phyloP scores from a whole-genome alignment of 2,329 filamentous ascomycete species.

The Penicillium sp. region DNA sequence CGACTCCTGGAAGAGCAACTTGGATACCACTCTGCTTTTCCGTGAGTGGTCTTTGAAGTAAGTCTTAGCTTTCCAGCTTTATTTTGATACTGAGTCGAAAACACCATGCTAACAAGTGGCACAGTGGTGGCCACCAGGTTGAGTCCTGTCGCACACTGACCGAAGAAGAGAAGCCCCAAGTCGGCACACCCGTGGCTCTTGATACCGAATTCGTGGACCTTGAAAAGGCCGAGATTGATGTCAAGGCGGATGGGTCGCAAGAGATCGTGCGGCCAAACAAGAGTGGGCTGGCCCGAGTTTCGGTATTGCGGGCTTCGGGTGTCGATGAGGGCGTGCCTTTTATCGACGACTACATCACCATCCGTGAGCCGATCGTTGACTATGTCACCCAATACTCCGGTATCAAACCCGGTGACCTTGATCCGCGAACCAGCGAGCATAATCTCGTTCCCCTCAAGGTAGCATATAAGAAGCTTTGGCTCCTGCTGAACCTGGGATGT shows the following conservation, averaged over 20 bases:
- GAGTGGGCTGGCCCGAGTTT: slow-evolving; percentile 89
- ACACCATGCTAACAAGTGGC: background rate
- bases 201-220: slow-evolving; percentile 97
- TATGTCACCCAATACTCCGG: slow-evolving; percentile 94
- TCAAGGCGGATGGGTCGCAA: slow-evolving; percentile 90
- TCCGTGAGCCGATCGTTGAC: slow-evolving; percentile 88
- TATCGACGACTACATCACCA: slow-evolving; percentile 95
- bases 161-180: slow-evolving; percentile 66
- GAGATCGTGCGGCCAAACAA: slow-evolving; percentile 91
- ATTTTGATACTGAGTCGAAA: background rate
- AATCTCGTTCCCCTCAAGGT: slow-evolving; percentile 85
- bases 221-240: slow-evolving; percentile 90
- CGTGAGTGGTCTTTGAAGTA: slow-evolving; percentile 64
- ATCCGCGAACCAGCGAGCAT: slow-evolving; percentile 75
- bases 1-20: slow-evolving; percentile 77
- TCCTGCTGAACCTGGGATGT: slow-evolving; percentile 90
- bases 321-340: slow-evolving; percentile 81
- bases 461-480: slow-evolving; percentile 97
- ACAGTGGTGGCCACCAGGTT: slow-evolving; percentile 39
- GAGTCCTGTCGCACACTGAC: slow-evolving; percentile 45
- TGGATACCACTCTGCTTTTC: slow-evolving; percentile 86
- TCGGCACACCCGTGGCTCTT: slow-evolving; percentile 78
- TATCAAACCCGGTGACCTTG: slow-evolving; percentile 82
- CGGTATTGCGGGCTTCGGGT: slow-evolving; percentile 79
- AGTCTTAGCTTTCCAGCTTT: background rate